Evolutionary conservation across 1,139 yeast species (phyloP).

Genomic region (Pichia sp.): DNA sequence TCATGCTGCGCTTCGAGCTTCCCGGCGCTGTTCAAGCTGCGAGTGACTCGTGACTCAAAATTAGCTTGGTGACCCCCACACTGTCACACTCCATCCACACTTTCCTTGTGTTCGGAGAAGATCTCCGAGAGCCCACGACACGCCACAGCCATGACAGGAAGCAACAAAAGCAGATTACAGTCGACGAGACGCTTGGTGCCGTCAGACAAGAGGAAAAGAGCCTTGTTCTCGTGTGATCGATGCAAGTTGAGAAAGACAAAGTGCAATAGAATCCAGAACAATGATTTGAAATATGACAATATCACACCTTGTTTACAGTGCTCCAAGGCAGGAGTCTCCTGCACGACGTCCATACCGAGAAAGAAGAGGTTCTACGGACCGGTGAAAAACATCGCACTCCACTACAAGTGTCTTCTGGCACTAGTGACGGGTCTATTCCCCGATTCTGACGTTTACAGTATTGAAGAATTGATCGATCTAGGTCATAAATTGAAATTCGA

Average conservation of each 20-base stretch:
- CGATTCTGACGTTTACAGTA: conserved; percentile 39
- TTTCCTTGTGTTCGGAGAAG: no score
- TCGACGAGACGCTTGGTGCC: conserved; percentile 35
- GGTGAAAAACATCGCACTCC: conserved; percentile 38
- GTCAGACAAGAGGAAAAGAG: conserved; percentile 37
- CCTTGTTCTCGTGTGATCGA: conserved; percentile 44
- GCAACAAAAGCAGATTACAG: conserved; percentile 11
- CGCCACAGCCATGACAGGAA: not conserved
- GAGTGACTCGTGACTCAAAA: no score
- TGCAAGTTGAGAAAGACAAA: conserved; percentile 44
- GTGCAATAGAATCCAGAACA: conserved; percentile 36
- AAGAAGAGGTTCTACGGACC: conserved; percentile 39
- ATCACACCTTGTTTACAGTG: conserved; percentile 41
- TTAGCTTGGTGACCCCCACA: no score
- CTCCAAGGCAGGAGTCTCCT: conserved; percentile 35
- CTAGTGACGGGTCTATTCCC: conserved; percentile 41
- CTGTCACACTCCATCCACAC: no score
- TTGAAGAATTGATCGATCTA: conserved; percentile 36
- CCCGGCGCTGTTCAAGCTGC: no score
- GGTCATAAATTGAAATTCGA: conserved; percentile 37
- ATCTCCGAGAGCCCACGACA: no score
- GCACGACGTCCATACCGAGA: conserved; percentile 41
- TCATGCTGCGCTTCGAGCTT: no score
- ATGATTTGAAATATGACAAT: conserved; percentile 35
- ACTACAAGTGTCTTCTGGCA: conserved; percentile 38